Percentiles rank a stretch among this genome's conserved stretches.
Evolutionary conservation across 106 monocot genomes (phyloP).

Genomic region (Gastrodia elata): DNA sequence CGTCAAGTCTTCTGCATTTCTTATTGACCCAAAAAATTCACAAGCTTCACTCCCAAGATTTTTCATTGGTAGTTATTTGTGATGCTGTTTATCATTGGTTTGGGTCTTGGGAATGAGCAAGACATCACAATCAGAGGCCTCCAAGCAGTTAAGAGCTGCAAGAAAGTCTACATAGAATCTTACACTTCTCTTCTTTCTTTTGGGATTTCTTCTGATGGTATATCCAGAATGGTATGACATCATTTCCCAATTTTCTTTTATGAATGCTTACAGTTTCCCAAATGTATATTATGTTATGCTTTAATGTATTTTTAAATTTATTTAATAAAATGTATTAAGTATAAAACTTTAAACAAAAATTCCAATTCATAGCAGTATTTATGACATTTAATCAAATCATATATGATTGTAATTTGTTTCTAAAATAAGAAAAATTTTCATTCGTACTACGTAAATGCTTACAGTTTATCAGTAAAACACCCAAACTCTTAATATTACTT

Average conservation of each 20-base stretch:
- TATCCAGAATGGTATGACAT: constrained; percentile 39
- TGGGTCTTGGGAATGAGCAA: constrained; percentile 75
- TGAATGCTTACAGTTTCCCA: not conserved
- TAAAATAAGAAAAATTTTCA: too few relatives aligned
- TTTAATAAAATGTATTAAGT: too few relatives aligned
- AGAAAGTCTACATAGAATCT: constrained; percentile 68
- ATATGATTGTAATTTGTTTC: not conserved
- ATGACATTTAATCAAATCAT: not conserved
- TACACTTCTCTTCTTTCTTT: constrained; percentile 92
- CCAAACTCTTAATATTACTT: too few relatives aligned
- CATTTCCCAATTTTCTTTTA: not conserved
- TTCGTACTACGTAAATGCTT: too few relatives aligned
- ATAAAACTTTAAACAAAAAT: too few relatives aligned
- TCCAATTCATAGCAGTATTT: not conserved
- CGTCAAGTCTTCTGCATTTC: too few relatives aligned
- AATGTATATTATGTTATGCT: not conserved
- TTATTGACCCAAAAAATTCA: too few relatives aligned
- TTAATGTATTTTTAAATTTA: not conserved
- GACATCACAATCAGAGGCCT: constrained; percentile 81
- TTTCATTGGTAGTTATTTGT: not conserved
- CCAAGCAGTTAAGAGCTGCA: constrained; percentile 47
- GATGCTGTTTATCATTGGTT: constrained; percentile 74
- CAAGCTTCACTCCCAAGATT: not conserved
- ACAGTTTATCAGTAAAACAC: too few relatives aligned
- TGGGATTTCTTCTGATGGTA: constrained; percentile 50